These are phyloP conservation scores for Peronospora destructor DNA, from an alignment of 352 stramenopile genomes.

Conservation along the genomic window DNA sequence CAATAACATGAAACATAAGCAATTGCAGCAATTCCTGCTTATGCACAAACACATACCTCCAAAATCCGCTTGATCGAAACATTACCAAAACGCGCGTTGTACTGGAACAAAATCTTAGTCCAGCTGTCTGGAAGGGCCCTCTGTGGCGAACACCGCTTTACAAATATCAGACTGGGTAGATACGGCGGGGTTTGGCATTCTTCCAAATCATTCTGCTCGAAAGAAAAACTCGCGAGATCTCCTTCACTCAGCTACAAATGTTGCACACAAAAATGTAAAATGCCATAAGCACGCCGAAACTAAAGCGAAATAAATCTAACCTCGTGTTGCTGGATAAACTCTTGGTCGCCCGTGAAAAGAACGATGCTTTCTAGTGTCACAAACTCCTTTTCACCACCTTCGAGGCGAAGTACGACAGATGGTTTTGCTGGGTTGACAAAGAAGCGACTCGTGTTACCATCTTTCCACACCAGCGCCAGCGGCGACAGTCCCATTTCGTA, in stretches of 20 bases:
- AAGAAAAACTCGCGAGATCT: conserved; percentile 74
- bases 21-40: not conserved
- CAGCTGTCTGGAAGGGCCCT: conserved; percentile 80
- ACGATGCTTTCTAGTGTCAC: conserved; percentile 66
- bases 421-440: conserved; percentile 64
- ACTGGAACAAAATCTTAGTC: conserved; percentile 86
- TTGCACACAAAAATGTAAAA: not conserved
- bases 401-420: conserved; percentile 63
- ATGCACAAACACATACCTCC: conserved; percentile 32
- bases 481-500: conserved; percentile 87
- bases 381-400: conserved; percentile 40
- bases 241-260: conserved; percentile 50
- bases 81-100: conserved; percentile 51
- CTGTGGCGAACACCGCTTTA: conserved; percentile 75
- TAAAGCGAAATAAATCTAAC: conserved; percentile 17
- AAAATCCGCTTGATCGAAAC: conserved; percentile 59
- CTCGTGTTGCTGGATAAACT: conserved; percentile 59
- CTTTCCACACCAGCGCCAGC: conserved; percentile 87
- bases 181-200: conserved; percentile 39
- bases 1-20: conserved; percentile 2
- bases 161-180: conserved; percentile 50
- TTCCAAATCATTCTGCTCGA: conserved; percentile 54
- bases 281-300: not conserved
- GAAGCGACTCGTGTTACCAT: conserved; percentile 78
- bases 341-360: conserved; percentile 37